Conservation (phyloP, 352 stramenopile genomes). For the Phytophthora hybrid region DNA sequence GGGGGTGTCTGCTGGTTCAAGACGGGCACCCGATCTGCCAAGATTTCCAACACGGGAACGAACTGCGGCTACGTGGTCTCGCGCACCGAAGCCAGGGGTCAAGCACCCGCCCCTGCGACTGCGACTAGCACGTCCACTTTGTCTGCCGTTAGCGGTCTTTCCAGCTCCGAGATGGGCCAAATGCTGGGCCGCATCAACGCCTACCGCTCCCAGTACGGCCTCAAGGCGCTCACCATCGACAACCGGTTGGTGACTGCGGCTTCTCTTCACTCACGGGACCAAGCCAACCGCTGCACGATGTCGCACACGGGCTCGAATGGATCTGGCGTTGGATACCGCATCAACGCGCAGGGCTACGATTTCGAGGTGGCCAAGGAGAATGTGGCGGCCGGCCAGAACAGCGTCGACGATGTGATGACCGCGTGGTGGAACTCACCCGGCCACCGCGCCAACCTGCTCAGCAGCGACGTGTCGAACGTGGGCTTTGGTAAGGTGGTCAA, state of each 20-base stretch:
- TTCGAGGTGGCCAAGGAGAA: constrained; percentile 53
- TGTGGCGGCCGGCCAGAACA: constrained; percentile 55
- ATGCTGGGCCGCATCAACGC: constrained; percentile 65
- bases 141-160: constrained; percentile 41
- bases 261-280: constrained; percentile 52
- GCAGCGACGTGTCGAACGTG: constrained; percentile 35
- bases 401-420: constrained; percentile 52
- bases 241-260: constrained; percentile 46
- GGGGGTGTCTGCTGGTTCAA: constrained; percentile 58
- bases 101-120: not conserved
- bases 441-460: constrained; percentile 60
- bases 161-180: constrained; percentile 32
- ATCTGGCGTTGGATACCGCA: constrained; percentile 40
- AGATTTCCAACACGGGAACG: constrained; percentile 33
- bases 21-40: constrained; percentile 23
- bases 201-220: constrained; percentile 50
- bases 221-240: constrained; percentile 53
- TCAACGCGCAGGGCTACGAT: constrained; percentile 43
- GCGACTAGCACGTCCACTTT: not conserved
- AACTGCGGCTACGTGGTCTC: constrained; percentile 51
- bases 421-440: constrained; percentile 60
- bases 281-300: constrained; percentile 55
- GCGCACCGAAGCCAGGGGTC: constrained; percentile 20
- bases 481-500: constrained; percentile 48
- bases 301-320: constrained; percentile 54